Evolutionary conservation across 768 basidiomycete genomes (phyloP), one percentile per base, ranked within the genome.

Genomic region (Tricholomella constricta): DNA sequence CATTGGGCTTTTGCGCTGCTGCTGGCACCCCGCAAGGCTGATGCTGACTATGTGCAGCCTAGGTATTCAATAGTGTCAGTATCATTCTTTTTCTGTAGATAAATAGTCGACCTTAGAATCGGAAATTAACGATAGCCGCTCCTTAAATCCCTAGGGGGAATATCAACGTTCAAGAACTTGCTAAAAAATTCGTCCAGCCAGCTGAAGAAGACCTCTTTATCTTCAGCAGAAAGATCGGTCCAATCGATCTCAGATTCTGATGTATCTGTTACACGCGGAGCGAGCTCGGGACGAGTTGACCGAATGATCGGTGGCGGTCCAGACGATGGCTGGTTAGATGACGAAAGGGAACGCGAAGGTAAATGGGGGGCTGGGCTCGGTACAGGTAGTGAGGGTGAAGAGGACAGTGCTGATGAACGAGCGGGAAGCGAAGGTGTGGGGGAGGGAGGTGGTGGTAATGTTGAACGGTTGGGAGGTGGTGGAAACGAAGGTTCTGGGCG

Each of bases 151-250:
- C 51, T 47, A 12, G 63, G 56, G 22, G 48, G 35, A 22, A 68
- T 65, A 20, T 66, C 59, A 19, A 76, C 62, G 35, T 61, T 62
- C 32, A 72, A 65, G 44, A 71, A 72, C 29, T 76, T 74, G 14
- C 80, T 77, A 61, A 92, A 92, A 69, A 85, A 91, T 61, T 91
- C 89, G 64, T 92, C 89, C 19, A 92, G 73, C 89, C 89, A 91
- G 54, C 69, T 69, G 67, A 91, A 92, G 63, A 92, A 88, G 22
- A 73, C 80, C 26, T 81, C 71, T 63, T 89, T 91, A 62, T 92
- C 88, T 63, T 85, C 77, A 19, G 65, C 62, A 2, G 82, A 80
- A 42, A 92, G 73, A 65, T 88, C 83, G 5, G 76, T 66, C 89
- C 89, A 92, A 63, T 89, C 83, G 26, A 91, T 80, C 35, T 55